Evolutionary conservation across 495 filamentous ascomycete species (phyloP).

Genomic region (Opeltia flavorubescens): DNA sequence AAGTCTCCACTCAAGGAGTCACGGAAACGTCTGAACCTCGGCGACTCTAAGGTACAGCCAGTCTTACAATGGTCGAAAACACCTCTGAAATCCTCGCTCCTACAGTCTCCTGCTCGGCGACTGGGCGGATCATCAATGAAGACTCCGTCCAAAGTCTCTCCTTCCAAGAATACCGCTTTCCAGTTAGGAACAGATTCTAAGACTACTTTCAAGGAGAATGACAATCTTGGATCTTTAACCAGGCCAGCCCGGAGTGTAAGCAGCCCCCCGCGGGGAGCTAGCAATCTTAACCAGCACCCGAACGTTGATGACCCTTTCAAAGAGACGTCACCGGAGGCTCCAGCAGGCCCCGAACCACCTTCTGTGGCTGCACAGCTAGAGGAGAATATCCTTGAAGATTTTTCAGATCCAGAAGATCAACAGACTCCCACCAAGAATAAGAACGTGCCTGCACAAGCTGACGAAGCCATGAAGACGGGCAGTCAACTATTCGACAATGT

Average conservation of each 20-base stretch:
- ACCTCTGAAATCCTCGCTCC: conserved; percentile 11
- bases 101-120: conserved; percentile 16
- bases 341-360: background rate
- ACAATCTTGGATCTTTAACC: too few relatives aligned
- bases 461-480: too few relatives aligned
- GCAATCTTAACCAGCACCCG: conserved; percentile 1
- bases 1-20: conserved; percentile 28
- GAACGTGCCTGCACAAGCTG: too few relatives aligned
- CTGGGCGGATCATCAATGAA: conserved; percentile 1
- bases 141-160: background rate
- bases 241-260: too few relatives aligned
- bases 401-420: too few relatives aligned
- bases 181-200: background rate
- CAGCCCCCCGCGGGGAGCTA: conserved; percentile 1
- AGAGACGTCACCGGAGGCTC: conserved; percentile 1
- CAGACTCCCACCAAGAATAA: too few relatives aligned
- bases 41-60: conserved; percentile 22
- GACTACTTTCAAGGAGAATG: conserved; percentile 2
- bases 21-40: conserved; percentile 29
- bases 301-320: conserved; percentile 5
- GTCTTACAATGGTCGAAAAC: conserved; percentile 20
- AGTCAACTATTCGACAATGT: too few relatives aligned
- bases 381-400: too few relatives aligned
- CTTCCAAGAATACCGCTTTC: background rate
- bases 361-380: too few relatives aligned